Conservation (phyloP, 305 asterid genomes). For the Solanum hybrid region DNA sequence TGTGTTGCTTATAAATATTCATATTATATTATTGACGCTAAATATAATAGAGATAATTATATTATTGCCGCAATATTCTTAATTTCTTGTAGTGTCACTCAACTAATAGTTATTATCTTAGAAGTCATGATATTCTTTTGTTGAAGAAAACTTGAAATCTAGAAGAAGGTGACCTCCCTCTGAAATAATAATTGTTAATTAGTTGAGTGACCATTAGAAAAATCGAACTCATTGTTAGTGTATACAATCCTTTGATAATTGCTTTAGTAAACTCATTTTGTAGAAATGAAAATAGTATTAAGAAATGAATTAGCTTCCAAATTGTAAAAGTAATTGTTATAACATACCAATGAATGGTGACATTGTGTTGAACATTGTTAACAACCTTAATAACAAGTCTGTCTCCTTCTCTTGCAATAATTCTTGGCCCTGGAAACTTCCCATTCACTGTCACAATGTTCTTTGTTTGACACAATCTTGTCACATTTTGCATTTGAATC, state of each 20-base stretch:
- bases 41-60: no score
- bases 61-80: no score
- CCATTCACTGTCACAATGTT: constrained; percentile 63
- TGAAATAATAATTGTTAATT: no score
- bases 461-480: constrained; percentile 55
- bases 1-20: not conserved
- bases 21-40: no score
- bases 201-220: not conserved
- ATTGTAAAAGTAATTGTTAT: not conserved
- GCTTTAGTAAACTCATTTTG: not conserved
- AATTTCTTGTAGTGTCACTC: not conserved
- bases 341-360: constrained; percentile 50
- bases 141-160: not conserved
- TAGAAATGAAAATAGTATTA: not conserved
- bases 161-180: not conserved
- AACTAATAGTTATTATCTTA: not conserved
- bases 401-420: constrained; percentile 69
- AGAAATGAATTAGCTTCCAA: not conserved
- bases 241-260: not conserved
- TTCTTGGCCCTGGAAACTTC: constrained; percentile 54
- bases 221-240: not conserved
- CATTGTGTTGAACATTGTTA: constrained; percentile 47
- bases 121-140: not conserved
- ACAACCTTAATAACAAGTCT: constrained; percentile 41
- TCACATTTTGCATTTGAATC: constrained; percentile 50